phyloP scores from a whole-genome alignment of 2,329 filamentous ascomycete genomes.

The Colletotrichum ledebouriae region DNA sequence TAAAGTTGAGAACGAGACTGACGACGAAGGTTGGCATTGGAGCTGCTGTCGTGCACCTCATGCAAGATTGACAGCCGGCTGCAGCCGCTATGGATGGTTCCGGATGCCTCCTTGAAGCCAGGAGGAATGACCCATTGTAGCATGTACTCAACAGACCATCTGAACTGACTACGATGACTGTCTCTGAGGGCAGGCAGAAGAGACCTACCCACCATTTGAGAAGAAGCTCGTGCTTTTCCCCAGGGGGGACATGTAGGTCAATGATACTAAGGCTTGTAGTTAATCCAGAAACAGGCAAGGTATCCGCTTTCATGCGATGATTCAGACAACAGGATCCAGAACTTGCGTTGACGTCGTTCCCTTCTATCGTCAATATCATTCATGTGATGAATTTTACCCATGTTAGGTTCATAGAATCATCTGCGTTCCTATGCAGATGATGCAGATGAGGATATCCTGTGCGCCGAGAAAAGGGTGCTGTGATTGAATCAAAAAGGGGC shows the following conservation, averaged over 20 bases:
- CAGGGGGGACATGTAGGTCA: background rate
- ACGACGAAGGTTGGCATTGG: conserved; percentile 2
- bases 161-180: background rate
- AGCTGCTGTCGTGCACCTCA: conserved; percentile 15
- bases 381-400: too few relatives aligned
- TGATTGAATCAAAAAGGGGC: conserved; percentile 12
- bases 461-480: background rate
- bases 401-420: background rate
- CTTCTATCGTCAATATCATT: conserved; percentile 16
- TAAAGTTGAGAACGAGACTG: background rate
- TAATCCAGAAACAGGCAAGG: conserved; percentile 15
- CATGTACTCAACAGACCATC: conserved; percentile 22
- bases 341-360: background rate
- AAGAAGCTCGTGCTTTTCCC: background rate
- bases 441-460: conserved; percentile 18
- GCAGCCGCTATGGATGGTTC: conserved; percentile 30
- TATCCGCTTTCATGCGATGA: conserved; percentile 17
- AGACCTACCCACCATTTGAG: background rate
- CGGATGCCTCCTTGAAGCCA: conserved; percentile 10
- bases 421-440: background rate
- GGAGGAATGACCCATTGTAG: conserved; percentile 31
- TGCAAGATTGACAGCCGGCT: conserved; percentile 37
- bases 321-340: background rate
- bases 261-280: conserved; percentile 6
- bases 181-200: conserved; percentile 1